Evolutionary conservation across 306 rosid genomes (phyloP).

Genomic region (Pterocarpus santalinus): DNA sequence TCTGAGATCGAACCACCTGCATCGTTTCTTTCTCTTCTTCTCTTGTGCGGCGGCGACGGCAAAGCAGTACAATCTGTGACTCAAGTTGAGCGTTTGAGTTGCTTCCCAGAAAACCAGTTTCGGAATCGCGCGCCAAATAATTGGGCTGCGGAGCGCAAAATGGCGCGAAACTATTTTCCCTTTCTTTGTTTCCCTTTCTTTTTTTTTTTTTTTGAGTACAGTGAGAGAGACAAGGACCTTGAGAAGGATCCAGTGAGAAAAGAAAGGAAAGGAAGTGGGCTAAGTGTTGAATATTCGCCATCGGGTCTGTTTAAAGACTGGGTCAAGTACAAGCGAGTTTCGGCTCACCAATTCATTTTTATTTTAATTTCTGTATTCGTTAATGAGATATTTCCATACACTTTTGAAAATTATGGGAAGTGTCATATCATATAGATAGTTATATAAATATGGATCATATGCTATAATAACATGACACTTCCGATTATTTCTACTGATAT

Average conservation of each 20-base stretch:
- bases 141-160: constrained; percentile 25
- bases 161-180: constrained; percentile 64
- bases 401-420: too few species aligned
- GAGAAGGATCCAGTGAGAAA: neutral
- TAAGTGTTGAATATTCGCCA: too few species aligned
- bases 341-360: too few species aligned
- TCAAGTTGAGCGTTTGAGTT: neutral
- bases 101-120: constrained; percentile 16
- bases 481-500: too few species aligned
- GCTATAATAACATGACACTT: too few species aligned
- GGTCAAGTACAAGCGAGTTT: too few species aligned
- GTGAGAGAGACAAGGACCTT: neutral
- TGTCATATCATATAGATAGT: too few species aligned
- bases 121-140: constrained; percentile 55
- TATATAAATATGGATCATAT: too few species aligned
- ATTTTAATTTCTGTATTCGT: too few species aligned
- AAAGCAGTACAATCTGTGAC: neutral
- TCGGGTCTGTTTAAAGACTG: too few species aligned
- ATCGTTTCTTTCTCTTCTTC: constrained; percentile 47
- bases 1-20: constrained; percentile 68
- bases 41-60: constrained; percentile 30
- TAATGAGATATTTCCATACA: too few species aligned
- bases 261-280: neutral
- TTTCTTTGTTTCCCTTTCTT: neutral
- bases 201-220: too few species aligned